Conservation (phyloP, 2,329 filamentous ascomycete genomes). For the Botryosphaeria dothidea region DNA sequence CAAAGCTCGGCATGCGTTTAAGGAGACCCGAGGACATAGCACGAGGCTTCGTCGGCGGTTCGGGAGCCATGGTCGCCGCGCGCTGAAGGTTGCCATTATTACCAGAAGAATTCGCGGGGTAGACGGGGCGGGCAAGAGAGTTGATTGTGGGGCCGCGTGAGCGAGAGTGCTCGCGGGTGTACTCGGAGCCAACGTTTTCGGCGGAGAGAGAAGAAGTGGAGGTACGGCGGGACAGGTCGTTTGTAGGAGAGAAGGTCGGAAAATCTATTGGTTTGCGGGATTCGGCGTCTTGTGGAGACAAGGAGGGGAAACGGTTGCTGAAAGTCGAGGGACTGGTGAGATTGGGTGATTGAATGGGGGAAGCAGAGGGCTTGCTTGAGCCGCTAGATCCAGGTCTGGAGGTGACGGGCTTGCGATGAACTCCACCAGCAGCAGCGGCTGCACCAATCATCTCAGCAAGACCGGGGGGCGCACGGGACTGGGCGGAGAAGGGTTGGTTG, state of each 20-base stretch:
- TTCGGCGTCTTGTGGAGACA: slow-evolving; percentile 18
- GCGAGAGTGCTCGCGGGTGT: slow-evolving; percentile 19
- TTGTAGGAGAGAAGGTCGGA: neutral
- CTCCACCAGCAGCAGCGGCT: slow-evolving; percentile 11
- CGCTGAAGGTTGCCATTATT: slow-evolving; percentile 25
- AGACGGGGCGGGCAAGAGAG: slow-evolving; percentile 39
- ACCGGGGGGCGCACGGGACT: slow-evolving; percentile 21
- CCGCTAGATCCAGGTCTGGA: slow-evolving; percentile 22
- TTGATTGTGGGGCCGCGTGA: slow-evolving; percentile 35
- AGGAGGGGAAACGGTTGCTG: slow-evolving; percentile 18
- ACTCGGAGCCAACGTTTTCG: neutral
- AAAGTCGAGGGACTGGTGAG: neutral
- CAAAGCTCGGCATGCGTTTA: slow-evolving; percentile 49
- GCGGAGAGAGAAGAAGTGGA: neutral
- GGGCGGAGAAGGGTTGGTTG: slow-evolving; percentile 7
- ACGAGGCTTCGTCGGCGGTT: slow-evolving; percentile 31
- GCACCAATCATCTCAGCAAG: slow-evolving; percentile 23
- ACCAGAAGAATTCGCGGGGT: slow-evolving; percentile 22
- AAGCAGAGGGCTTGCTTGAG: slow-evolving; percentile 21
- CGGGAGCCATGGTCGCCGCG: slow-evolving; percentile 23
- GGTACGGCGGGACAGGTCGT: neutral
- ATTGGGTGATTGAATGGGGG: slow-evolving; percentile 10
- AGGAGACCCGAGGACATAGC: slow-evolving; percentile 45
- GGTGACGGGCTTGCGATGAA: slow-evolving; percentile 27
- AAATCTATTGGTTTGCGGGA: slow-evolving; percentile 9